Evolutionary conservation across 2,329 filamentous ascomycete species (phyloP).

Genomic region (Cercospora zeina): DNA sequence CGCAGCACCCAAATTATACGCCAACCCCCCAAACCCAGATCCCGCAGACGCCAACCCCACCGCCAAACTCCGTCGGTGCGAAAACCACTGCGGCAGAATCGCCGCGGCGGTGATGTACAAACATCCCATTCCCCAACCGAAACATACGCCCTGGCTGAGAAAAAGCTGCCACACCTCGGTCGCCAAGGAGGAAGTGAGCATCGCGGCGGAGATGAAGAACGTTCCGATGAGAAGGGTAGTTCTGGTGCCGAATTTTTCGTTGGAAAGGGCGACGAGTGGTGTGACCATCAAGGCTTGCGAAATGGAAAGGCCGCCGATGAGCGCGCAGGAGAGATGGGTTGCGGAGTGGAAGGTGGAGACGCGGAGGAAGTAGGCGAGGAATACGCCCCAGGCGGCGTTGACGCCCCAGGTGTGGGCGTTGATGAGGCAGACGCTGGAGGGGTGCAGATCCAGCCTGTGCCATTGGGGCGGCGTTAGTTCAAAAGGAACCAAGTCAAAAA

Average conservation of each 20-base stretch:
- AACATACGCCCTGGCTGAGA: conserved; percentile 69
- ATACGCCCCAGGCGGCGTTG: conserved; percentile 59
- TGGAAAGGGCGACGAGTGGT: conserved; percentile 62
- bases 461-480: too few species aligned
- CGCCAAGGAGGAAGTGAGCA: conserved; percentile 69
- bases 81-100: conserved; percentile 71
- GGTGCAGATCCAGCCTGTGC: conserved; percentile 51
- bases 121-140: conserved; percentile 73
- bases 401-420: conserved; percentile 52
- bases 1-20: conserved; percentile 65
- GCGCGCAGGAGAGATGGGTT: conserved; percentile 66
- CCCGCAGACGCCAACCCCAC: conserved; percentile 66
- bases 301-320: conserved; percentile 70
- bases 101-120: conserved; percentile 67
- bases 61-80: conserved; percentile 64
- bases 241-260: conserved; percentile 62
- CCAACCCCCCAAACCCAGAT: conserved; percentile 69
- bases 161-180: conserved; percentile 71
- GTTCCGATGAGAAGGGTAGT: conserved; percentile 64
- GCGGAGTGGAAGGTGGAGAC: conserved; percentile 61
- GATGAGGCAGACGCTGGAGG: conserved; percentile 45
- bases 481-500: too few species aligned
- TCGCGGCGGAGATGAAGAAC: conserved; percentile 60
- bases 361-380: conserved; percentile 70
- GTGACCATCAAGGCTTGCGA: conserved; percentile 65